A percentile compares a stretch with the other conserved stretches of the same genome.
Evolutionary conservation across 1,284 basidiomycete species (phyloP).

Genomic region (Tetrapyrgos nigripes): DNA sequence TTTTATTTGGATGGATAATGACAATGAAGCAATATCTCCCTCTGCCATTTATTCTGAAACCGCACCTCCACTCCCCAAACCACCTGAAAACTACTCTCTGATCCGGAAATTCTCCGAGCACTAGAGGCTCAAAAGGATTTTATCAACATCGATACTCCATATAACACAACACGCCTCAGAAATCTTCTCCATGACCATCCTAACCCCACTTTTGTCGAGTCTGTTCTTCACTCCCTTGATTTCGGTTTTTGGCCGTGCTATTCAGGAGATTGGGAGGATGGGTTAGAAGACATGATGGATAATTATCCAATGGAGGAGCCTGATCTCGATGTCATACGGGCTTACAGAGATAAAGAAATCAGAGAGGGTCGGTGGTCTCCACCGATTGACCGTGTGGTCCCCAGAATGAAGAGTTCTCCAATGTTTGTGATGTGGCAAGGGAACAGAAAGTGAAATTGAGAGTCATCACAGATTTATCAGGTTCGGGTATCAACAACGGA

Average conservation of each 20-base stretch:
- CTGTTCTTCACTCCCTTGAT: slow-evolving; percentile 25
- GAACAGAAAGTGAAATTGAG: slow-evolving; percentile 19
- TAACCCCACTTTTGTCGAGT: slow-evolving; percentile 30
- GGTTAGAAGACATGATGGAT: slow-evolving; percentile 2
- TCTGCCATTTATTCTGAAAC: slow-evolving; percentile 17
- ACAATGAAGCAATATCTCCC: slow-evolving; percentile 6
- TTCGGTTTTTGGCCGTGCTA: slow-evolving; percentile 34
- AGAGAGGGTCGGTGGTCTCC: too few relatives aligned
- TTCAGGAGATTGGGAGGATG: slow-evolving; percentile 14
- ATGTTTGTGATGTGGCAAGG: slow-evolving; percentile 33
- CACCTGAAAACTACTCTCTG: slow-evolving; percentile 18
- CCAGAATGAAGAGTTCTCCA: slow-evolving; percentile 30
- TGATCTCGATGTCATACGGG: slow-evolving; percentile 24
- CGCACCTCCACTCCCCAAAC: slow-evolving; percentile 23
- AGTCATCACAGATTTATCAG: slow-evolving; percentile 29
- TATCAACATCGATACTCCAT: slow-evolving; percentile 19
- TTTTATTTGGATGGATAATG: background rate
- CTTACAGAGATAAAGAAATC: slow-evolving; percentile 26
- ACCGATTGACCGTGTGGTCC: slow-evolving; percentile 19
- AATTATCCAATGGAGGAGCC: slow-evolving; percentile 20
- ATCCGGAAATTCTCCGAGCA: slow-evolving; percentile 3
- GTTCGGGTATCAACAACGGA: slow-evolving; percentile 29
- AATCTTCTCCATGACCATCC: slow-evolving; percentile 24
- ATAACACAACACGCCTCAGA: slow-evolving; percentile 21
- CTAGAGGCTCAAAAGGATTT: background rate